Evolutionary conservation across 345 rosid species (phyloP).

Genomic region (Syzygium grande): DNA sequence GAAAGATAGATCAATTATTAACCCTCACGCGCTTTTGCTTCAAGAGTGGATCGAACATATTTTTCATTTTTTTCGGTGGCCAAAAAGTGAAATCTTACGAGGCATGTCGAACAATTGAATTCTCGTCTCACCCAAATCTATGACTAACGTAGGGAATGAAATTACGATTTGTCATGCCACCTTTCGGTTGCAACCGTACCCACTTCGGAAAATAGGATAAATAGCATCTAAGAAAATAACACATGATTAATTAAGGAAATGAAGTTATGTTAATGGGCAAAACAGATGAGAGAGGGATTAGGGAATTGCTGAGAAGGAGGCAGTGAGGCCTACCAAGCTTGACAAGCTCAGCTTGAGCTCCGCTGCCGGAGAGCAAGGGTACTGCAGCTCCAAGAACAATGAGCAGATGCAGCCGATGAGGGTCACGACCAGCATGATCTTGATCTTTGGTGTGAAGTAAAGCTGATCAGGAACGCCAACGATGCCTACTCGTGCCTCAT

Average conservation of each 20-base stretch:
- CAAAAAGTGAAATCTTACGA: too few species aligned
- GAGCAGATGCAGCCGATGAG: too few species aligned
- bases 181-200: too few species aligned
- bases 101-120: too few species aligned
- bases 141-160: too few species aligned
- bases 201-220: too few species aligned
- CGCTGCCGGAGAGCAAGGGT: constrained; percentile 1
- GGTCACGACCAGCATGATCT: constrained; percentile 72
- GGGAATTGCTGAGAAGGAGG: background rate
- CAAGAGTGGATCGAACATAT: too few species aligned
- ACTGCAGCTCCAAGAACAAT: background rate
- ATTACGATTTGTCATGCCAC: too few species aligned
- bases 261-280: background rate
- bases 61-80: too few species aligned
- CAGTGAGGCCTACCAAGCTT: background rate
- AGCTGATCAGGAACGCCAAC: constrained; percentile 72
- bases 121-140: too few species aligned
- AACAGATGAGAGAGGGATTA: background rate
- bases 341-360: background rate
- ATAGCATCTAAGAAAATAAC: too few species aligned
- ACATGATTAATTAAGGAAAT: background rate
- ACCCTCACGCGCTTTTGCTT: background rate
- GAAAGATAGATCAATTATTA: background rate
- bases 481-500: constrained; percentile 87
- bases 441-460: constrained; percentile 90